These are phyloP conservation scores for Keithomyces neogunnii DNA, from an alignment of 2,329 filamentous ascomycete species.

Conservation along the genomic window DNA sequence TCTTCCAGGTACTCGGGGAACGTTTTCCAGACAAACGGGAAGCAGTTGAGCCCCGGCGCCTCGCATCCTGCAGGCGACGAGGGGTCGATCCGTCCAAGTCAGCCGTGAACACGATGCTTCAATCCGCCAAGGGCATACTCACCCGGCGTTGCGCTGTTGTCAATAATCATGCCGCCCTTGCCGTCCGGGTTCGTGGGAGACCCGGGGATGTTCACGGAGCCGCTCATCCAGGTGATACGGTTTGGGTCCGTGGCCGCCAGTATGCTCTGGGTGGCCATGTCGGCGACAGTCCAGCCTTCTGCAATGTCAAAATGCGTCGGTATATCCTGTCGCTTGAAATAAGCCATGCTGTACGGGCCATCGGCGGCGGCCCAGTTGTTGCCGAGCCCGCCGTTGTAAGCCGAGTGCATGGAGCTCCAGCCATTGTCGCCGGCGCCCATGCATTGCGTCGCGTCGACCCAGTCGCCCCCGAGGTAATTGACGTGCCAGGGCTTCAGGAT, in stretches of 20 bases:
- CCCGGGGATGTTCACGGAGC: conserved; percentile 40
- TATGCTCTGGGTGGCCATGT: conserved; percentile 12
- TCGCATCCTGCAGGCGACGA: conserved; percentile 25
- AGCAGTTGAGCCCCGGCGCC: conserved; percentile 34
- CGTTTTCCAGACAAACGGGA: conserved; percentile 43
- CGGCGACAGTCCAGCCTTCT: conserved; percentile 38
- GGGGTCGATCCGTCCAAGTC: neutral
- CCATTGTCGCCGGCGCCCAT: conserved; percentile 42
- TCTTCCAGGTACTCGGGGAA: conserved; percentile 38
- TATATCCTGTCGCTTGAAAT: conserved; percentile 40
- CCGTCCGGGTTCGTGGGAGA: conserved; percentile 17
- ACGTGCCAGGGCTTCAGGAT: conserved; percentile 41
- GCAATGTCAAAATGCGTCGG: conserved; percentile 46
- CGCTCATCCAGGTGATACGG: conserved; percentile 25
- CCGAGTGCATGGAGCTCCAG: conserved; percentile 41
- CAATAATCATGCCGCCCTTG: conserved; percentile 37
- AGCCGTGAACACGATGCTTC: neutral
- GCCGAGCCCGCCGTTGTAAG: conserved; percentile 40
- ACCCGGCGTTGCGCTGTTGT: conserved; percentile 29
- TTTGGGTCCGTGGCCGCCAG: conserved; percentile 36
- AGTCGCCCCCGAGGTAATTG: conserved; percentile 40
- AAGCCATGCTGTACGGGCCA: conserved; percentile 29
- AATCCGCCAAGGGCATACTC: neutral
- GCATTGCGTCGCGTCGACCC: conserved; percentile 40
- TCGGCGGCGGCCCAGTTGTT: conserved; percentile 35